Percentiles rank a stretch among this genome's conserved stretches.
Evolutionary conservation across 208 protist species (phyloP).

Genomic region (Naegleria lovaniensis): DNA sequence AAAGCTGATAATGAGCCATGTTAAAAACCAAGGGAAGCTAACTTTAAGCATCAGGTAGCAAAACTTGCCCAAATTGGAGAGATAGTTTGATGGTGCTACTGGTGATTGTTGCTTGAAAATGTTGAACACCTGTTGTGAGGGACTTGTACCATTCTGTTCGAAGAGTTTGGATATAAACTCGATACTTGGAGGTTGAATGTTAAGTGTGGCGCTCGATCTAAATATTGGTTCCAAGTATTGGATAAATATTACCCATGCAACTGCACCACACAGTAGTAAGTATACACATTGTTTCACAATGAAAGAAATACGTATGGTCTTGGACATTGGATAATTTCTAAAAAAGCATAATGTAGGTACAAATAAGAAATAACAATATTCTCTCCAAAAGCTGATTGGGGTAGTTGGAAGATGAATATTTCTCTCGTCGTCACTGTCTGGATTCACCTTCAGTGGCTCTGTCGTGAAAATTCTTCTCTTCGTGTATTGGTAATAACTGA

Average conservation of each 20-base stretch:
- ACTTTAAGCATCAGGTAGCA: background rate
- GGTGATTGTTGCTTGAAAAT: background rate
- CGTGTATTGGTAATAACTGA: constrained; percentile 1
- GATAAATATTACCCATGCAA: constrained; percentile 23
- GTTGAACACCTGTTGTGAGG: background rate
- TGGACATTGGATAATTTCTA: constrained; percentile 50
- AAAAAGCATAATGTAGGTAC: constrained; percentile 57
- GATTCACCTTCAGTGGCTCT: background rate
- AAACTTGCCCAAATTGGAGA: background rate
- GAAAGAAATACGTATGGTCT: constrained; percentile 41
- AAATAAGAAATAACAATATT: constrained; percentile 53
- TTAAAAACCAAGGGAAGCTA: constrained; percentile 18
- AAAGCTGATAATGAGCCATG: constrained; percentile 19
- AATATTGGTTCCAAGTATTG: constrained; percentile 35
- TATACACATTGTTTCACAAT: background rate
- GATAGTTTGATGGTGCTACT: background rate
- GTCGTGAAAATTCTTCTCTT: background rate
- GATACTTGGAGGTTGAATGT: background rate
- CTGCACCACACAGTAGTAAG: background rate
- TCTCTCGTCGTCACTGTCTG: background rate
- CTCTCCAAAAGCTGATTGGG: constrained; percentile 40
- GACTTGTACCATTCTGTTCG: background rate
- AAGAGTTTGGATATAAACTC: background rate
- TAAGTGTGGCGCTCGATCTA: background rate
- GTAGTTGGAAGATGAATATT: constrained; percentile 32